Evolutionary conservation across 371 early-diverging fungal species (phyloP), one percentile per base, ranked within the genome.

Genomic region (Syncephalastrum monosporum): DNA sequence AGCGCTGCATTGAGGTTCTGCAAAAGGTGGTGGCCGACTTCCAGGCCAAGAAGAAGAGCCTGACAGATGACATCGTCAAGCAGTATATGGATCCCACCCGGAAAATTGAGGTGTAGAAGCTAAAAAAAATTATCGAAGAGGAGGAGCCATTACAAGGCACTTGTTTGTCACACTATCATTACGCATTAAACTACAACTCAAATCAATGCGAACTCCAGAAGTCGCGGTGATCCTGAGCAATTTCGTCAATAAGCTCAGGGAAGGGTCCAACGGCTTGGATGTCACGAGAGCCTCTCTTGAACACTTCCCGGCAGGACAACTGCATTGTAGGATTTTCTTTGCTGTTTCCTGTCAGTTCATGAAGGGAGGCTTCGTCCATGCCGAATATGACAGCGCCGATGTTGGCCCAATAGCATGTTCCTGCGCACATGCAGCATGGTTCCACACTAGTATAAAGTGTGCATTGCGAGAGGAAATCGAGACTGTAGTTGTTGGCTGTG

Each of bases 1-100:
- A 88, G 59, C 80, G 82, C 38, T 99, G 99, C 79, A 95, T 97
- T 70, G 86, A 89, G 54, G 88, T 91, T 5, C 69, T 99, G 29
- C 89, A 91, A 66, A 77, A 83, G 53, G 85, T 98, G 69, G 90
- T 98, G 16, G 78, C 71, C n/a, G 85, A 84, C 15, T 93, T 96
- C 85, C 98, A 99, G 75, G 83, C 82, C 52, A 77, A 85, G 61
- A 87, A 84, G 72, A 75, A 69, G 15, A 79, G 73, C 19, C 62
- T 92, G 41, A 89, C 91, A 5, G 82, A 87, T 25, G 87, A 87
- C 63, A 55, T 80, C 6, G 60, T 91, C 63, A 64, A 75, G 25
- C 66, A 85, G 42, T 92, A 77, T 63, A 90, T 90, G 87, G 79
- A 90, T 56, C 55, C 61, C 46, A 65, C 50, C 57, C 64, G 74